phyloP scores from a whole-genome alignment of 352 stramenopile species.

The Blastocystis sp. region DNA sequence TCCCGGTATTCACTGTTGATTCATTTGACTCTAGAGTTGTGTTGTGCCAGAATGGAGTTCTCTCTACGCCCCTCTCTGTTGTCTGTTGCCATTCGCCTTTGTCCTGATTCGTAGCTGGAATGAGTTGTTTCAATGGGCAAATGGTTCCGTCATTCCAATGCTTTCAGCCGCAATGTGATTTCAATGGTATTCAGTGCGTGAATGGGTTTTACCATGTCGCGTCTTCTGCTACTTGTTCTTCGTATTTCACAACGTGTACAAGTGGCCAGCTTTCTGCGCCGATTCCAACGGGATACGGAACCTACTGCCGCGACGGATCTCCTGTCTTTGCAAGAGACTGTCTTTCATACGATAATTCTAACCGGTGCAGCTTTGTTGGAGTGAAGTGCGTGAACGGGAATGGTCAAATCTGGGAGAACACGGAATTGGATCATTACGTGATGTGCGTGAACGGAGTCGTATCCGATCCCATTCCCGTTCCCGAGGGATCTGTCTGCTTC shows the following conservation, averaged over 20 bases:
- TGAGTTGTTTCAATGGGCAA: conserved; percentile 60
- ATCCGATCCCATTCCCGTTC: conserved; percentile 29
- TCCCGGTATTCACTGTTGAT: neutral
- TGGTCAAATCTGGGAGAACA: conserved; percentile 18
- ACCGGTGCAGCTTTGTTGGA: conserved; percentile 10
- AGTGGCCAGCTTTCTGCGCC: conserved; percentile 47
- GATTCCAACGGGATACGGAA: conserved; percentile 1
- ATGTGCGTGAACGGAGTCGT: conserved; percentile 38
- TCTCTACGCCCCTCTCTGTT: conserved; percentile 42
- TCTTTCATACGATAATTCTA: neutral
- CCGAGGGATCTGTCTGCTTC: conserved; percentile 34
- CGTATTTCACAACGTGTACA: conserved; percentile 32
- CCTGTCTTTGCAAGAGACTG: conserved; percentile 14
- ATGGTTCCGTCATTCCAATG: conserved; percentile 32
- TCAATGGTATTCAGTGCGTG: conserved; percentile 42
- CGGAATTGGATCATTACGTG: conserved; percentile 3
- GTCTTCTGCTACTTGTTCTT: neutral
- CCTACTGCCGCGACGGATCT: conserved; percentile 39
- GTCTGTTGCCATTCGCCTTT: neutral
- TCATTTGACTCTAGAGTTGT: conserved; percentile 17
- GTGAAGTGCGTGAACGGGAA: conserved; percentile 17
- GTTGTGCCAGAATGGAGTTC: conserved; percentile 43
- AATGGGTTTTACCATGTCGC: conserved; percentile 17
- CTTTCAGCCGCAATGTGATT: conserved; percentile 54
- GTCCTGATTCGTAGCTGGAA: conserved; percentile 29